Conservation (phyloP, 2,329 filamentous ascomycete genomes). For the Alternaria burnsii region DNA sequence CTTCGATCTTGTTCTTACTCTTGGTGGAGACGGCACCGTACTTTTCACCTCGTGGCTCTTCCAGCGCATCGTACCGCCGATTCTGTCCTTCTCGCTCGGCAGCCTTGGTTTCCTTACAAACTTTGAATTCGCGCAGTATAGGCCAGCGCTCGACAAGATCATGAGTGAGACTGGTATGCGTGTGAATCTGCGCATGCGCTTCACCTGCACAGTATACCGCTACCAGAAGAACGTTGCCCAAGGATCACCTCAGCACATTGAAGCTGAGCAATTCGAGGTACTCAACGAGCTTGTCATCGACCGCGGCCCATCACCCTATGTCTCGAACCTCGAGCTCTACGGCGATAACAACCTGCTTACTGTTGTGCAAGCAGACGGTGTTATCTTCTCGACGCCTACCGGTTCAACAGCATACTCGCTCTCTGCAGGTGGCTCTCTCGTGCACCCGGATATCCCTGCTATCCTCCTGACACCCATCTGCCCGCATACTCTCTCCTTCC, state of each 20-base stretch:
- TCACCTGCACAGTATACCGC: constrained; percentile 96
- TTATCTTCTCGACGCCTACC: constrained; percentile 96
- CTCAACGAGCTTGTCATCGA: constrained; percentile 99
- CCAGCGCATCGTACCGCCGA: constrained; percentile 84
- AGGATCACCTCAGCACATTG: constrained; percentile 71
- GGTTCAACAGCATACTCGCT: constrained; percentile 92
- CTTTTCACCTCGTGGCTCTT: constrained; percentile 93
- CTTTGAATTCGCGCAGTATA: constrained; percentile 88
- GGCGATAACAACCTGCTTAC: constrained; percentile 95
- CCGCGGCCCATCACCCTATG: constrained; percentile 93
- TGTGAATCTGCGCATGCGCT: constrained; percentile 97
- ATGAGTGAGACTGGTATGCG: constrained; percentile 97
- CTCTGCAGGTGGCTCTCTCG: constrained; percentile 91
- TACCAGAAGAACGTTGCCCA: constrained; percentile 56
- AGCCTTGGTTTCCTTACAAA: constrained; percentile 89
- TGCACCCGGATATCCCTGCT: constrained; percentile 95
- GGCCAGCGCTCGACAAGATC: constrained; percentile 82
- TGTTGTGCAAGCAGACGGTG: constrained; percentile 94
- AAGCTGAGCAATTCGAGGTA: constrained; percentile 96
- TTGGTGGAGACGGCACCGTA: constrained; percentile 87
- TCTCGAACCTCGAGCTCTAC: constrained; percentile 95
- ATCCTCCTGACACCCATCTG: constrained; percentile 98
- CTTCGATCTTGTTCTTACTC: constrained; percentile 91
- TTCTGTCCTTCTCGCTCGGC: constrained; percentile 83
- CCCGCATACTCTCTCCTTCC: constrained; percentile 94